Conservation (phyloP, 768 basidiomycete species). For the Leccinum disarticulatum region DNA sequence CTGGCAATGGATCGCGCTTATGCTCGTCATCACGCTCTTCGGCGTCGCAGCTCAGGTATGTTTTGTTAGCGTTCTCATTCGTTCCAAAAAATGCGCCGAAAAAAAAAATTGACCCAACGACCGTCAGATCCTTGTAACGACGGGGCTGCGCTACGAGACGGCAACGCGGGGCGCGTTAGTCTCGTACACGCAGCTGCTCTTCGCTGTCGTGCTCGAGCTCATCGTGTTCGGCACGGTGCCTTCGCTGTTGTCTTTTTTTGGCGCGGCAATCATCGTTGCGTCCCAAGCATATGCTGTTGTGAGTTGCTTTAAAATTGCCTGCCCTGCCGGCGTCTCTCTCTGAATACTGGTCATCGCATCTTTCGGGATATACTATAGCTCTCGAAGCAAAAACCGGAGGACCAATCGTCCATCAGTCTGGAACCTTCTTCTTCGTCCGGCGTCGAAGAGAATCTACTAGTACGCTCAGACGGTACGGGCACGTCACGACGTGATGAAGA, state of each 20-base stretch:
- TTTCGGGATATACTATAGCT: background rate
- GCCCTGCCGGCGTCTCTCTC: no score
- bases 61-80: constrained; percentile 7
- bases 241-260: constrained; percentile 56
- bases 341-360: background rate
- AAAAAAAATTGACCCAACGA: background rate
- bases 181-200: constrained; percentile 65
- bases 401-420: background rate
- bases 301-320: background rate
- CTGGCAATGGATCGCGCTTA: constrained; percentile 16
- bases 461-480: no score
- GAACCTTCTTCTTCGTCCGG: no score
- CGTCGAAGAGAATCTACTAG: no score
- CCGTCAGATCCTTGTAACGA: constrained; percentile 47
- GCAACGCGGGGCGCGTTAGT: constrained; percentile 64
- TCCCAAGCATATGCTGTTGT: constrained; percentile 11
- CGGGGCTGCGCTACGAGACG: constrained; percentile 64
- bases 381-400: constrained; percentile 1
- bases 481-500: no score
- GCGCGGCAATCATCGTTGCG: constrained; percentile 62
- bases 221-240: constrained; percentile 64
- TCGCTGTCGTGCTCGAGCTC: constrained; percentile 62
- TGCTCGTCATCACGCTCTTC: constrained; percentile 14
- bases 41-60: constrained; percentile 19
- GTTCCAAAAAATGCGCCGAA: background rate